Evolutionary conservation across 345 rosid genomes (phyloP).

Genomic region (Murraya koenigii): DNA sequence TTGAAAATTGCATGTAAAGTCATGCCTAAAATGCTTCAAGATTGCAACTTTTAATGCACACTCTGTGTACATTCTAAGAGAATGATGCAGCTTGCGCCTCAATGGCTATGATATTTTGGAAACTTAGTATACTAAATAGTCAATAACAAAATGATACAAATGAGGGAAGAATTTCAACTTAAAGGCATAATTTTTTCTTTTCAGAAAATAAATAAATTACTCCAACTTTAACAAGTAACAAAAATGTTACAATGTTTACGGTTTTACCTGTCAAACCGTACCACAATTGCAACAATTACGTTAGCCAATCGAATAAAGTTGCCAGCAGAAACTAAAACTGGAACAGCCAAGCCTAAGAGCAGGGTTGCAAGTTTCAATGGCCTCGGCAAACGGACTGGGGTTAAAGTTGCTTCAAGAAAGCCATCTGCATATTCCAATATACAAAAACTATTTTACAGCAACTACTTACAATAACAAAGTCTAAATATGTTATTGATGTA

Average conservation of each 20-base stretch:
- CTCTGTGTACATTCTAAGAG: neutral
- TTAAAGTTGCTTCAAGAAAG: slow-evolving; percentile 86
- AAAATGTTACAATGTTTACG: neutral
- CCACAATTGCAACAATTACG: slow-evolving; percentile 53
- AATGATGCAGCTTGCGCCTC: neutral
- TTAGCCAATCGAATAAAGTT: slow-evolving; percentile 53
- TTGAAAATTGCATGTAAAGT: neutral
- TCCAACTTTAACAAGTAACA: neutral
- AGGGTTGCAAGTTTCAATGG: slow-evolving; percentile 98
- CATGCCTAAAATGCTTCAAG: neutral
- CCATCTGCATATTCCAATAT: slow-evolving; percentile 59
- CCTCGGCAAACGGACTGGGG: slow-evolving; percentile 80
- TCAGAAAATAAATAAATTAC: neutral
- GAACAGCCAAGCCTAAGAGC: slow-evolving; percentile 61
- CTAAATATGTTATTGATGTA: neutral
- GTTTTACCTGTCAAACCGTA: slow-evolving; percentile 78
- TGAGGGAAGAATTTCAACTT: neutral
- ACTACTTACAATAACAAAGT: neutral
- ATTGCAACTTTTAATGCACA: neutral
- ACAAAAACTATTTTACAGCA: slow-evolving; percentile 14
- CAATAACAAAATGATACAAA: neutral
- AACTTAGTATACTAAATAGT: neutral
- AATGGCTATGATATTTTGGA: neutral
- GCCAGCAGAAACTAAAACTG: slow-evolving; percentile 75
- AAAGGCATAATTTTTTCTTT: neutral